These are phyloP conservation scores for Coniella vitis DNA, from an alignment of 2,329 filamentous ascomycete species.

Conservation along the genomic window DNA sequence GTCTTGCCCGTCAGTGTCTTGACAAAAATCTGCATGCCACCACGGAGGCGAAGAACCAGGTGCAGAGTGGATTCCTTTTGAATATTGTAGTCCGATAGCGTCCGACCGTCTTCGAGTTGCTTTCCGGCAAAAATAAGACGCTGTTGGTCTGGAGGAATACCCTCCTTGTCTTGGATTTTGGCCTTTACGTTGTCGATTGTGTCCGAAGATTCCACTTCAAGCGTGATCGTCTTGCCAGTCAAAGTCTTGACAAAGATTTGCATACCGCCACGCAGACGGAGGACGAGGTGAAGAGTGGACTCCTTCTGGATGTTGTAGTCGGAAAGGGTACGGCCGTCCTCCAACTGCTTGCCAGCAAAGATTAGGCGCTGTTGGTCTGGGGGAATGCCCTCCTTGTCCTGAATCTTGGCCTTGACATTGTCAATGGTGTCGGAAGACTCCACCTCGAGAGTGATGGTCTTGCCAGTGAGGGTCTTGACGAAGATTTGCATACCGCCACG, in stretches of 20 bases:
- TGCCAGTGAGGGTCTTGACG: slow-evolving; percentile 82
- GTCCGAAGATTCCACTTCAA: slow-evolving; percentile 83
- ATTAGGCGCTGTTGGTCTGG: slow-evolving; percentile 95
- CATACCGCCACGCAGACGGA: slow-evolving; percentile 85
- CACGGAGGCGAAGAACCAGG: slow-evolving; percentile 72
- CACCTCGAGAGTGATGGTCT: slow-evolving; percentile 89
- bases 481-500: slow-evolving; percentile 55
- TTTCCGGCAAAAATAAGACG: slow-evolving; percentile 91
- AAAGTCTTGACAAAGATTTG: slow-evolving; percentile 84
- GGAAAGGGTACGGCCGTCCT: slow-evolving; percentile 83
- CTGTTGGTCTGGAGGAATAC: slow-evolving; percentile 91
- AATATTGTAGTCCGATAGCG: slow-evolving; percentile 92
- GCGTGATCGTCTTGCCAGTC: slow-evolving; percentile 88
- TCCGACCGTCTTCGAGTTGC: slow-evolving; percentile 88
- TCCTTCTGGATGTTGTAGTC: slow-evolving; percentile 98
- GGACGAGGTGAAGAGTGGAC: slow-evolving; percentile 75
- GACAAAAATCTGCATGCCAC: slow-evolving; percentile 72
- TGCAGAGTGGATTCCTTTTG: slow-evolving; percentile 85
- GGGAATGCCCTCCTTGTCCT: slow-evolving; percentile 95
- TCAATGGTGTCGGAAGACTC: slow-evolving; percentile 89
- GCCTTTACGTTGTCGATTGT: slow-evolving; percentile 92
- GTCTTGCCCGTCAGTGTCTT: slow-evolving; percentile 67
- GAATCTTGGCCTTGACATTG: slow-evolving; percentile 95
- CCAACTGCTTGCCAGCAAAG: slow-evolving; percentile 92
- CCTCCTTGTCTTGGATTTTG: slow-evolving; percentile 92